Evolutionary conservation across 345 rosid genomes (phyloP).

Genomic region (Streptanthus diversifolius): DNA sequence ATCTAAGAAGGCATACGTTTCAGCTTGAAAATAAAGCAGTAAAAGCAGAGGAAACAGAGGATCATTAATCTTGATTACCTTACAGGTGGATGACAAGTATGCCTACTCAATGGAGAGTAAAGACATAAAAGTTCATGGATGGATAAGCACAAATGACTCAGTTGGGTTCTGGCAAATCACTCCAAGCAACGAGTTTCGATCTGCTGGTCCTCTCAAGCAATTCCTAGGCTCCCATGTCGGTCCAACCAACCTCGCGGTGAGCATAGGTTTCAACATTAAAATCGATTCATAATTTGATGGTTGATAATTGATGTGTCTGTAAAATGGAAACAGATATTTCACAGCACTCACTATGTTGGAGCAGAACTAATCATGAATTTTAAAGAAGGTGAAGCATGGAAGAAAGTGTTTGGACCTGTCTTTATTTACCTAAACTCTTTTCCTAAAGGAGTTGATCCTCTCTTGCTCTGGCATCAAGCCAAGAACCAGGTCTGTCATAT

Average conservation of each 20-base stretch:
- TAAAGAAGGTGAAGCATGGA: slow-evolving; percentile 61
- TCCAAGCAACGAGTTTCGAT: slow-evolving; percentile 87
- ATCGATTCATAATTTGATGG: background rate
- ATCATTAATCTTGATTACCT: background rate
- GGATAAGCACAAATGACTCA: slow-evolving; percentile 64
- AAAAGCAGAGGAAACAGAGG: slow-evolving; percentile 19
- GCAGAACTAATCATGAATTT: slow-evolving; percentile 58
- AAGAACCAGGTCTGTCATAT: slow-evolving; percentile 53
- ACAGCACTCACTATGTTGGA: slow-evolving; percentile 85
- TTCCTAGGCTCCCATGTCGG: slow-evolving; percentile 86
- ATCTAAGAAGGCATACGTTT: background rate
- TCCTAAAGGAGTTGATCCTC: slow-evolving; percentile 43
- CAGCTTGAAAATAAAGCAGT: background rate
- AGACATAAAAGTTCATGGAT: slow-evolving; percentile 73
- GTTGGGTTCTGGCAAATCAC: slow-evolving; percentile 95
- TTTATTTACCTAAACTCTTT: slow-evolving; percentile 70
- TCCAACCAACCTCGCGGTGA: slow-evolving; percentile 77
- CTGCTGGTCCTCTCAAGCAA: slow-evolving; percentile 87
- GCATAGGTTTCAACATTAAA: background rate
- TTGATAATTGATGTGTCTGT: background rate
- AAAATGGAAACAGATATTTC: slow-evolving; percentile 56
- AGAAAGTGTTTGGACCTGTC: slow-evolving; percentile 89
- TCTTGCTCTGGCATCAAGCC: slow-evolving; percentile 76
- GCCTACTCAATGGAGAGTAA: slow-evolving; percentile 64
- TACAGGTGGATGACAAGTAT: slow-evolving; percentile 93